These are phyloP conservation scores for Galeopsis tetrahit DNA, from an alignment of 257 asterid genomes.

Conservation along the genomic window DNA sequence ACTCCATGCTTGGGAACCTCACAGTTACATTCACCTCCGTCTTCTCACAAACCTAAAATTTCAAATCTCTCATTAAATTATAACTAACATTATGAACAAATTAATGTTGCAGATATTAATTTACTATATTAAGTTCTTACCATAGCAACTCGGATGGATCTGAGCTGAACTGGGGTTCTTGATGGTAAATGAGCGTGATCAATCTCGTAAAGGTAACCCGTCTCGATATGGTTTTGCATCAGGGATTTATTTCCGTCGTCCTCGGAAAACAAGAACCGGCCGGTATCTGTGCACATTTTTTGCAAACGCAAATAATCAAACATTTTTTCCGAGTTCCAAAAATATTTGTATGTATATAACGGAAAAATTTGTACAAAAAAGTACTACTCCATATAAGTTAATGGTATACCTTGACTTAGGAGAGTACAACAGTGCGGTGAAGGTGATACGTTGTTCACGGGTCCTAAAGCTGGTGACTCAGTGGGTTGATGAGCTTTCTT, in stretches of 20 bases:
- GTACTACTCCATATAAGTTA: neutral
- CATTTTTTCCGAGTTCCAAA: neutral
- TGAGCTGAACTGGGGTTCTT: constrained; percentile 73
- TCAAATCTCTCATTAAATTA: neutral
- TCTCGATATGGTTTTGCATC: constrained; percentile 37
- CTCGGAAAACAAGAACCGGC: constrained; percentile 27
- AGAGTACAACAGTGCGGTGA: constrained; percentile 28
- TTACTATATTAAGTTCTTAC: constrained; percentile 36
- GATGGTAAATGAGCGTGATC: constrained; percentile 70
- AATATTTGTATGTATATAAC: neutral
- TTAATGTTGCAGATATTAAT: constrained; percentile 14
- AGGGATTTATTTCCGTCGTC: constrained; percentile 31
- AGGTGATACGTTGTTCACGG: constrained; percentile 37
- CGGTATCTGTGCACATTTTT: constrained; percentile 14
- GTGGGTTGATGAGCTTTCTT: constrained; percentile 47
- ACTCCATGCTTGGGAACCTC: constrained; percentile 77
- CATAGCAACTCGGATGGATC: constrained; percentile 77
- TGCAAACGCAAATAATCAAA: neutral
- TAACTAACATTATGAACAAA: neutral
- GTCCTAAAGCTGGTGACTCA: constrained; percentile 29
- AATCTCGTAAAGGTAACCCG: constrained; percentile 74
- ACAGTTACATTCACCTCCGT: constrained; percentile 61
- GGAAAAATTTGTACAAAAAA: neutral
- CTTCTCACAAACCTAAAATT: constrained; percentile 74
- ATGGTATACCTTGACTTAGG: constrained; percentile 36